Percentiles rank a stretch among this genome's conserved stretches.
These are phyloP conservation scores for Halteria grandinella DNA, from an alignment of 73 alveolate genomes.

Conservation along the genomic window DNA sequence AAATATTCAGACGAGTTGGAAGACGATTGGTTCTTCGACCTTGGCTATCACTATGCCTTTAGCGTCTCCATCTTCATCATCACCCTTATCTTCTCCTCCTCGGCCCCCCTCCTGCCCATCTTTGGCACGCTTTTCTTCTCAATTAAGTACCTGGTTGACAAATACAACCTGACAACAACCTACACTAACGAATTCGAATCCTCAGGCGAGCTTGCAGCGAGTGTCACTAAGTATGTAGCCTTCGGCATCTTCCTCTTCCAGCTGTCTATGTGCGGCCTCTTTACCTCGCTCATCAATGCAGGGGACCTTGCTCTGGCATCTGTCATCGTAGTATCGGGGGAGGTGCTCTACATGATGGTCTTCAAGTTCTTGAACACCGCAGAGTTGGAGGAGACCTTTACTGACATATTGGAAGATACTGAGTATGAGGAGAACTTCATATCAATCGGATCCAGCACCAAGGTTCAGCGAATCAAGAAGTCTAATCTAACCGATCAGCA, in stretches of 20 bases:
- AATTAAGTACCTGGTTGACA: conserved; percentile 82
- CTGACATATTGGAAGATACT: not conserved
- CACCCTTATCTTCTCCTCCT: conserved; percentile 70
- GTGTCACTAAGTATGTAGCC: conserved; percentile 68
- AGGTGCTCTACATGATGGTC: conserved; percentile 17
- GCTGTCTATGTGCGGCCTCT: conserved; percentile 69
- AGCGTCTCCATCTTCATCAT: conserved; percentile 82
- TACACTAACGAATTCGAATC: conserved; percentile 88
- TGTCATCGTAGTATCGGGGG: conserved; percentile 6
- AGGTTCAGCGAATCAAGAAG: no score
- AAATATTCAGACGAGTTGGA: not conserved
- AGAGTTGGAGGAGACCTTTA: conserved; percentile 19
- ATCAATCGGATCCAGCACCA: no score
- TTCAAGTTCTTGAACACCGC: conserved; percentile 9
- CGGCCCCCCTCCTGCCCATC: conserved; percentile 81
- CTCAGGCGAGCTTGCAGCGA: conserved; percentile 79
- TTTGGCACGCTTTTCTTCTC: conserved; percentile 85
- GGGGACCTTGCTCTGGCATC: conserved; percentile 29
- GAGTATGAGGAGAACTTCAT: not conserved
- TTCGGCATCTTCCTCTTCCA: conserved; percentile 75
- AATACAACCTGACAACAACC: conserved; percentile 78
- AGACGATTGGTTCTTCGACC: conserved; percentile 76
- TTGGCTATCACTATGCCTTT: conserved; percentile 83
- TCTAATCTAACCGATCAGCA: no score
- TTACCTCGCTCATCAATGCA: conserved; percentile 49